A percentile compares a stretch with the other conserved stretches of the same genome.
Evolutionary conservation across 2,329 filamentous ascomycete genomes (phyloP).

Genomic region (Penicillium glabrum): DNA sequence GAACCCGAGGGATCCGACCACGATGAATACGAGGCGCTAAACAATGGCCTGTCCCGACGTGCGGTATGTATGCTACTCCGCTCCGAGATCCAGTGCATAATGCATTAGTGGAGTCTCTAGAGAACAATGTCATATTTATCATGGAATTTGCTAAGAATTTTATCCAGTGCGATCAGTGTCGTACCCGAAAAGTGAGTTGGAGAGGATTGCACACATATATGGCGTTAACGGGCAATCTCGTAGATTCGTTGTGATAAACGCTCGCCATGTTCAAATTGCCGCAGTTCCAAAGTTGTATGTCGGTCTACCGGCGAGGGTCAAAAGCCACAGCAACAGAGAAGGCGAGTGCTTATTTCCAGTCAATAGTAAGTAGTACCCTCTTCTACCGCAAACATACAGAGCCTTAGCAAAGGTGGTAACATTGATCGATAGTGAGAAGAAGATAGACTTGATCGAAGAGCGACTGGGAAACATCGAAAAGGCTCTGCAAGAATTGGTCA

Average conservation of each 20-base stretch:
- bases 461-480: slow-evolving; percentile 51
- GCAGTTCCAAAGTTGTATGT: slow-evolving; percentile 36
- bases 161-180: slow-evolving; percentile 36
- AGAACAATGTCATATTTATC: not conserved
- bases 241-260: slow-evolving; percentile 46
- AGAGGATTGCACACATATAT: not conserved
- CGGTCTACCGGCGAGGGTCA: slow-evolving; percentile 39
- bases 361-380: slow-evolving; percentile 38
- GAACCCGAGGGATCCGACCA: slow-evolving; percentile 32
- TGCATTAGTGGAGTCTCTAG: not conserved
- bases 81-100: not conserved
- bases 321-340: slow-evolving; percentile 36
- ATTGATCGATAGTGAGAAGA: slow-evolving; percentile 45
- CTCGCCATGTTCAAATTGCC: slow-evolving; percentile 43
- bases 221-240: not conserved
- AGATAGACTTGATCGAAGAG: slow-evolving; percentile 55
- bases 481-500: slow-evolving; percentile 27
- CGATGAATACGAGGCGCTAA: slow-evolving; percentile 20
- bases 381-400: not conserved
- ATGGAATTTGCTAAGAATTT: not conserved
- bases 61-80: slow-evolving; percentile 29
- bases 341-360: slow-evolving; percentile 42
- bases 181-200: slow-evolving; percentile 31
- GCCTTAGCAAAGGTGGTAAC: slow-evolving; percentile 1
- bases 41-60: slow-evolving; percentile 21